Evolutionary conservation across 2,329 filamentous ascomycete species (phyloP).

Genomic region (Exophiala lecanii-corni): DNA sequence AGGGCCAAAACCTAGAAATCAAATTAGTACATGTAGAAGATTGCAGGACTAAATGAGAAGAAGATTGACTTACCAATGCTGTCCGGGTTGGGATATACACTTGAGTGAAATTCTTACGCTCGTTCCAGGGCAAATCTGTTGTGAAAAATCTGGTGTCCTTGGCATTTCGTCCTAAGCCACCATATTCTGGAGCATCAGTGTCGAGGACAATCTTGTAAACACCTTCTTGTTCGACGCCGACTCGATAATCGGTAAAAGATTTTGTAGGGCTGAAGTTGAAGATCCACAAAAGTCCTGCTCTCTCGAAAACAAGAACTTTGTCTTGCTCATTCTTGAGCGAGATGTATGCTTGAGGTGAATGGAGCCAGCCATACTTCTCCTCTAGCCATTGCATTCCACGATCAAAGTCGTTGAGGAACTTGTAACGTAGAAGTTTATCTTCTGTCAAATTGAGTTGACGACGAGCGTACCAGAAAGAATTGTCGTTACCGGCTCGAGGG

Average conservation of each 20-base stretch:
- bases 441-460: slow-evolving; percentile 91
- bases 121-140: slow-evolving; percentile 85
- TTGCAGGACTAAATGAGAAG: neutral
- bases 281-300: slow-evolving; percentile 81
- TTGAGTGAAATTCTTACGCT: slow-evolving; percentile 82
- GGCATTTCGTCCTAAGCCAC: slow-evolving; percentile 73
- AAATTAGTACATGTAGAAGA: slow-evolving; percentile 21
- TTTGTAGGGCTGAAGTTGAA: slow-evolving; percentile 90
- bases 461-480: slow-evolving; percentile 91
- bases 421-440: slow-evolving; percentile 78
- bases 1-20: slow-evolving; percentile 50
- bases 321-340: slow-evolving; percentile 90
- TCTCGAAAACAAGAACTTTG: slow-evolving; percentile 94
- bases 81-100: slow-evolving; percentile 83
- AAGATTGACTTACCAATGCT: slow-evolving; percentile 60
- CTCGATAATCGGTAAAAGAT: slow-evolving; percentile 87
- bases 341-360: slow-evolving; percentile 79
- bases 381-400: slow-evolving; percentile 83
- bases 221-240: slow-evolving; percentile 78
- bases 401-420: slow-evolving; percentile 91
- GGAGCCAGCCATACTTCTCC: slow-evolving; percentile 86
- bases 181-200: slow-evolving; percentile 70
- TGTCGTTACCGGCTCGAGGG: slow-evolving; percentile 84
- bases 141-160: slow-evolving; percentile 87
- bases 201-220: slow-evolving; percentile 85